Conservation (phyloP, 2,329 filamentous ascomycete genomes). For the Ophiostoma himal-ulmi region DNA sequence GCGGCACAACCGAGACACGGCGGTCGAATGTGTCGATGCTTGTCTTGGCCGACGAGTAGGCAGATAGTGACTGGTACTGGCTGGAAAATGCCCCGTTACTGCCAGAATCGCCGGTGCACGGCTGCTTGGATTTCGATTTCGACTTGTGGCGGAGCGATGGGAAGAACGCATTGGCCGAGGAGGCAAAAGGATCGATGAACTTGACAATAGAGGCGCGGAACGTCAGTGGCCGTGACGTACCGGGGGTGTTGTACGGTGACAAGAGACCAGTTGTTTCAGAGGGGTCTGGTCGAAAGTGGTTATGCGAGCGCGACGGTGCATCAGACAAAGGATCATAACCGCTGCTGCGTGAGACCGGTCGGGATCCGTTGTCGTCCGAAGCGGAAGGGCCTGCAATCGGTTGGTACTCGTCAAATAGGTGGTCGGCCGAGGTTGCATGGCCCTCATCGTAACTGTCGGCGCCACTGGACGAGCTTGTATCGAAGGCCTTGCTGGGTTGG, state of each 20-base stretch:
- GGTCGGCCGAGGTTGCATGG: not conserved
- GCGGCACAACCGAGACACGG: conserved; percentile 29
- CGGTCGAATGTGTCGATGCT: conserved; percentile 20
- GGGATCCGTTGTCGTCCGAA: not conserved
- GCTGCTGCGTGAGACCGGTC: conserved; percentile 13
- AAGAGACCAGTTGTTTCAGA: conserved; percentile 49
- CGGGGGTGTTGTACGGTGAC: not conserved
- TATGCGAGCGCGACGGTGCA: not conserved
- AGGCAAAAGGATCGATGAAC: conserved; percentile 25
- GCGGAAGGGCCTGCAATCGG: not conserved
- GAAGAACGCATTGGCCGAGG: conserved; percentile 31
- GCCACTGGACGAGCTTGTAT: conserved; percentile 2
- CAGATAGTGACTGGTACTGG: not conserved
- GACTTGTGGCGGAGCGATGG: conserved; percentile 27
- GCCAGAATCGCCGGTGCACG: not conserved
- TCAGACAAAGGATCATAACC: conserved; percentile 20
- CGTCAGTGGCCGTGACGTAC: not conserved
- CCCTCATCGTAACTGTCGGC: conserved; percentile 15
- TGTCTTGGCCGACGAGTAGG: not conserved
- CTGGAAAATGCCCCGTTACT: not conserved
- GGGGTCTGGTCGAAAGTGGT: conserved; percentile 17
- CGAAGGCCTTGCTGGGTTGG: not conserved
- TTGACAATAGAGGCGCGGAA: conserved; percentile 17
- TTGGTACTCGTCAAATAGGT: conserved; percentile 13
- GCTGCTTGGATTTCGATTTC: not conserved